phyloP scores from a whole-genome alignment of 2,329 filamentous ascomycete genomes.

The Nothomitra cinnamomea region DNA sequence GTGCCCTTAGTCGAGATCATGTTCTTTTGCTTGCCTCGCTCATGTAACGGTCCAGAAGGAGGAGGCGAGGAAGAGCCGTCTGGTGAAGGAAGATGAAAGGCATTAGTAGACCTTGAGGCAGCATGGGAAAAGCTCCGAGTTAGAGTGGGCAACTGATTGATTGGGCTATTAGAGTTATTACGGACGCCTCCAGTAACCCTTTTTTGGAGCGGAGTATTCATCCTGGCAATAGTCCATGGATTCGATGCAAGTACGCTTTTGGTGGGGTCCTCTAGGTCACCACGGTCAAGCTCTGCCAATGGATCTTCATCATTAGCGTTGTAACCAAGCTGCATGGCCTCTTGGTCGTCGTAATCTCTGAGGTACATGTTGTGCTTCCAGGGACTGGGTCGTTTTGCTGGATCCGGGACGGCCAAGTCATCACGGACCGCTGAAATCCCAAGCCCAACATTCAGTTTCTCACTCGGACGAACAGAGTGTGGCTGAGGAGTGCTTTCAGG shows the following conservation, averaged over 20 bases:
- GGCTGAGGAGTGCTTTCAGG: too few species aligned
- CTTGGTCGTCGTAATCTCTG: slow-evolving; percentile 17
- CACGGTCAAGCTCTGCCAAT: slow-evolving; percentile 7
- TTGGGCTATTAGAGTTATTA: background rate
- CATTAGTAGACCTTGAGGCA: background rate
- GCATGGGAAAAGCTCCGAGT: background rate
- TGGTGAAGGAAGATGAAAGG: background rate
- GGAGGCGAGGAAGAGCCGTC: background rate
- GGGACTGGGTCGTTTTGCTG: background rate
- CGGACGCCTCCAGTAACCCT: background rate
- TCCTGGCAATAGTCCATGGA: slow-evolving; percentile 32
- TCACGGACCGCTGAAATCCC: background rate
- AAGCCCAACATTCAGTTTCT: background rate
- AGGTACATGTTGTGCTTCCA: slow-evolving; percentile 5
- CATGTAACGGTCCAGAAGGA: background rate
- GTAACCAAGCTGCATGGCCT: slow-evolving; percentile 15
- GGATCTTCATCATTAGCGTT: slow-evolving; percentile 17
- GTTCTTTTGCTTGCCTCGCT: background rate
- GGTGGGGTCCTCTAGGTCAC: slow-evolving; percentile 17
- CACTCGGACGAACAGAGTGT: background rate
- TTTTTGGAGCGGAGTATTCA: slow-evolving; percentile 20
- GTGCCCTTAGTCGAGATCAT: background rate
- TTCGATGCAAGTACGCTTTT: slow-evolving; percentile 24
- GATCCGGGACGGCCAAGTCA: background rate
- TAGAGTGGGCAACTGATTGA: background rate